Evolutionary conservation across 2,329 filamentous ascomycete genomes (phyloP).

Genomic region (Harringtonia lauricola): DNA sequence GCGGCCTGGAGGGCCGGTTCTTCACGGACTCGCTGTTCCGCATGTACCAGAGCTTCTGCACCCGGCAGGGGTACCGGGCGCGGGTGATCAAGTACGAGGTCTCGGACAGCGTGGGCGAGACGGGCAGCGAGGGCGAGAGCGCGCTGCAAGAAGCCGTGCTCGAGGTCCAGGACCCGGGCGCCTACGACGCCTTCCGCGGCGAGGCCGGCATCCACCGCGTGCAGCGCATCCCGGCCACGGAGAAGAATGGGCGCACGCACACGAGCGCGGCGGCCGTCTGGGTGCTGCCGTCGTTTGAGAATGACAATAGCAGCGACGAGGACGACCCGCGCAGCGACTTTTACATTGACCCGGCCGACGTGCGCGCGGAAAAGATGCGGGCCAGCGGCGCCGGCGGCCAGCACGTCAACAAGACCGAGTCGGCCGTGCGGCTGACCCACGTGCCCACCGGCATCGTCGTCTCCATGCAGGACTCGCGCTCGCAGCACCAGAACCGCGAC

Average conservation of each 20-base stretch:
- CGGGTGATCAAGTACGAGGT: slow-evolving; percentile 72
- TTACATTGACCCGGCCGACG: slow-evolving; percentile 76
- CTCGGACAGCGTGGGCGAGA: slow-evolving; percentile 50
- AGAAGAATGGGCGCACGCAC: slow-evolving; percentile 83
- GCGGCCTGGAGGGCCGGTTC: slow-evolving; percentile 80
- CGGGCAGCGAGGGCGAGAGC: slow-evolving; percentile 46
- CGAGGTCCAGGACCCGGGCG: slow-evolving; percentile 64
- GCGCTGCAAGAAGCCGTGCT: slow-evolving; percentile 80
- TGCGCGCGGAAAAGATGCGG: slow-evolving; percentile 79
- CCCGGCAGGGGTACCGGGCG: slow-evolving; percentile 52
- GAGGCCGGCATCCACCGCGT: slow-evolving; percentile 95
- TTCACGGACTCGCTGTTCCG: slow-evolving; percentile 79
- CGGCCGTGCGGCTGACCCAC: slow-evolving; percentile 86
- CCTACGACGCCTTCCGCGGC: slow-evolving; percentile 71
- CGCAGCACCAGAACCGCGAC: slow-evolving; percentile 80
- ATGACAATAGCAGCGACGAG: slow-evolving; percentile 38
- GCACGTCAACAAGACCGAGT: slow-evolving; percentile 98
- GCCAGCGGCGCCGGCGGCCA: slow-evolving; percentile 88
- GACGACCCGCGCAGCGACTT: slow-evolving; percentile 86
- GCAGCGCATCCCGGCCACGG: slow-evolving; percentile 84
- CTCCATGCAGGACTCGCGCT: slow-evolving; percentile 84
- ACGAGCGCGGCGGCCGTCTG: slow-evolving; percentile 88
- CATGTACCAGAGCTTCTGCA: slow-evolving; percentile 76
- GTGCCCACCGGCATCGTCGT: slow-evolving; percentile 77
- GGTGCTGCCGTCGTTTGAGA: slow-evolving; percentile 76